Evolutionary conservation across 208 protist species (phyloP).

Genomic region (Herpetomonas muscarum): DNA sequence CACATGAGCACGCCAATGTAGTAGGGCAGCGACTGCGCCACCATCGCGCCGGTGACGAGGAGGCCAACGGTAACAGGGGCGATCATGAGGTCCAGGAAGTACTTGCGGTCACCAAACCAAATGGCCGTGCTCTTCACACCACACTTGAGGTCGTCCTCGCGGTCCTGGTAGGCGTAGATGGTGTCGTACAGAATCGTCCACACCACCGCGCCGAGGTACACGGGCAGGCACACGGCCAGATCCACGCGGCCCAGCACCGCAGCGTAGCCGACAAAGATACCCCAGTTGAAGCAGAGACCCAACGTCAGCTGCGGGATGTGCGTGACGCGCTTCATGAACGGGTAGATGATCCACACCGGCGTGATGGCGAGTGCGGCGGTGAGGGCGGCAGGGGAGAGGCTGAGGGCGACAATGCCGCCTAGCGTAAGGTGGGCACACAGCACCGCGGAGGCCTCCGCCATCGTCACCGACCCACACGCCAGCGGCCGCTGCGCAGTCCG

Average conservation of each 20-base stretch:
- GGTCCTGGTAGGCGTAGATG: constrained; percentile 83
- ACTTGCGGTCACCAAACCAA: constrained; percentile 77
- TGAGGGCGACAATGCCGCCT: constrained; percentile 54
- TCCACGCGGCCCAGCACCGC: constrained; percentile 77
- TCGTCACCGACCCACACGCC: constrained; percentile 45
- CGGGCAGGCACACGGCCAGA: constrained; percentile 58
- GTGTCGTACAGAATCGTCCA: constrained; percentile 86
- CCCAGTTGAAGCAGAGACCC: constrained; percentile 77
- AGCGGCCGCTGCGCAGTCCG: constrained; percentile 65
- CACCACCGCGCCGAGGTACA: constrained; percentile 59
- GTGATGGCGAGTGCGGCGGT: constrained; percentile 48
- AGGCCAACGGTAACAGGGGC: constrained; percentile 38
- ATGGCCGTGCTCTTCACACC: constrained; percentile 82
- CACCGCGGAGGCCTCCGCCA: constrained; percentile 42
- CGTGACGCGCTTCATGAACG: constrained; percentile 83
- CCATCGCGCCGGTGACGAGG: constrained; percentile 54
- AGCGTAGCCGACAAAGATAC: constrained; percentile 87
- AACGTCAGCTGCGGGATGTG: constrained; percentile 76
- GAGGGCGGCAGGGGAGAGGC: constrained; percentile 66
- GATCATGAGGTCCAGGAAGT: constrained; percentile 65
- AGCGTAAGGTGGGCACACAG: constrained; percentile 38
- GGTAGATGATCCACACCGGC: constrained; percentile 65
- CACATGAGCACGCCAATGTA: constrained; percentile 56
- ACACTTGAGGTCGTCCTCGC: constrained; percentile 66
- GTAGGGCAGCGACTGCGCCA: constrained; percentile 70